Percentiles rank a stretch among this genome's conserved stretches.
phyloP scores from a whole-genome alignment of 805 yeast genomes.

The Candida xyloterini region DNA sequence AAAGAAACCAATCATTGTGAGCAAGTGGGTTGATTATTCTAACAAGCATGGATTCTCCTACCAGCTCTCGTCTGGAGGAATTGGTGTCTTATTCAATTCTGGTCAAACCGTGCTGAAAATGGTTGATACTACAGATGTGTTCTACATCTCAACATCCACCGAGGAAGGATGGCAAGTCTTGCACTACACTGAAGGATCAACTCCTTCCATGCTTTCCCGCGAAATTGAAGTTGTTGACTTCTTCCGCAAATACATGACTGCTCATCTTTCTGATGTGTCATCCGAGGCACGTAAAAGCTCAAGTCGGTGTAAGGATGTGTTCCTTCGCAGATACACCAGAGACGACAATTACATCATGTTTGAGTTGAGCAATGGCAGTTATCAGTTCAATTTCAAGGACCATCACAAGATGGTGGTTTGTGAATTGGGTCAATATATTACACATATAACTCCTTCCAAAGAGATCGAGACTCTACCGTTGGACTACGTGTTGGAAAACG shows the following conservation, averaged over 20 bases:
- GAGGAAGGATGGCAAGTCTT: slow-evolving; percentile 54
- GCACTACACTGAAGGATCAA: slow-evolving; percentile 40
- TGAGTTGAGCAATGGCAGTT: slow-evolving; percentile 85
- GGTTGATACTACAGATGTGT: slow-evolving; percentile 59
- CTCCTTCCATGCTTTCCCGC: slow-evolving; percentile 53
- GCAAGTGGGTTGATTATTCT: slow-evolving; percentile 98
- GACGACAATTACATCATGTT: slow-evolving; percentile 82
- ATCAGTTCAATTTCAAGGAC: slow-evolving; percentile 93
- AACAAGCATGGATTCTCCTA: slow-evolving; percentile 94
- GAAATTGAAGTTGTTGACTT: slow-evolving; percentile 84
- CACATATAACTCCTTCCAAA: slow-evolving; percentile 78
- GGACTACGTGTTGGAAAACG: slow-evolving; percentile 44
- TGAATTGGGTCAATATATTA: slow-evolving; percentile 68
- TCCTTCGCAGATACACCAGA: slow-evolving; percentile 79
- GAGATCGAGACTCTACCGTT: slow-evolving; percentile 65
- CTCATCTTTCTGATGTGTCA: slow-evolving; percentile 79
- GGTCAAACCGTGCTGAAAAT: slow-evolving; percentile 77
- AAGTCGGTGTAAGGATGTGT: slow-evolving; percentile 58
- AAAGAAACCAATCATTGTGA: slow-evolving; percentile 65
- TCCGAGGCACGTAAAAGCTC: slow-evolving; percentile 46
- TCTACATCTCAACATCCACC: slow-evolving; percentile 54
- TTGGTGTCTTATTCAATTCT: slow-evolving; percentile 87
- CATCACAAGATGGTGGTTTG: slow-evolving; percentile 86
- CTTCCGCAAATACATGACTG: slow-evolving; percentile 89
- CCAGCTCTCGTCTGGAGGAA: slow-evolving; percentile 83